Evolutionary conservation across 2,329 filamentous ascomycete genomes (phyloP), one percentile per base, ranked within the genome.

Genomic region (Microdochium trichocladiopsis): DNA sequence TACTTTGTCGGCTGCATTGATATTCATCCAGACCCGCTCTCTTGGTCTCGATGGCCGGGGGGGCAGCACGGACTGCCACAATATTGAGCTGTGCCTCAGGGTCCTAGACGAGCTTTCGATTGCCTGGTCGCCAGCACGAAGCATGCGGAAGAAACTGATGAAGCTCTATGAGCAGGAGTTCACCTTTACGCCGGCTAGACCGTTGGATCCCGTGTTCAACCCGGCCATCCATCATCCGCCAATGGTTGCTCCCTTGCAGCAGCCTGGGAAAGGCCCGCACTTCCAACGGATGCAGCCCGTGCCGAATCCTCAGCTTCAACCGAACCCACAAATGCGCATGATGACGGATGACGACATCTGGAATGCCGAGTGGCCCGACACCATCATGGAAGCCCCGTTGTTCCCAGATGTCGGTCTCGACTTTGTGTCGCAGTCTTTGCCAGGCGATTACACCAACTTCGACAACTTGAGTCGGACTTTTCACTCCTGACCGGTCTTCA

Each of bases 1-100:
- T 53, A 64, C 60, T 2, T 55, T 70, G 5, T 69, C 65, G 0
- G 66, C 65, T 2, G 63, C 63, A 2, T 43, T 68, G 21, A 60
- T 65, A 31, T 50, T 61, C n/a, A 51, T 59, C 18, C 41, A 45
- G 41, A 45, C 41, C 22, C 41, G 41, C 18, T 18, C 41, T 21
- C 41, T 45, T 8, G 41, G 41, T 18, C 41, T 45, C 41, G 41
- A 45, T 22, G 41, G 41, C 41, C 16, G 41, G 11, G 41, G 41
- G 6, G 41, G 41, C 21, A 45, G 41, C 18, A 45, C 41, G 22
- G 41, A 45, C 18, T 45, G 41, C 18, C 21, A 45, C 41, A 45
- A 45, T 23, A 45, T 45, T 22, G 41, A 45, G 41, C 41, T 45
- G 41, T 45, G 41, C 21, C 18, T 45, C 6, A 45, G 22, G 41